Evolutionary conservation across 2,329 filamentous ascomycete genomes (phyloP), one percentile per base, ranked within the genome.

Genomic region (Penicillium sclerotigenum): DNA sequence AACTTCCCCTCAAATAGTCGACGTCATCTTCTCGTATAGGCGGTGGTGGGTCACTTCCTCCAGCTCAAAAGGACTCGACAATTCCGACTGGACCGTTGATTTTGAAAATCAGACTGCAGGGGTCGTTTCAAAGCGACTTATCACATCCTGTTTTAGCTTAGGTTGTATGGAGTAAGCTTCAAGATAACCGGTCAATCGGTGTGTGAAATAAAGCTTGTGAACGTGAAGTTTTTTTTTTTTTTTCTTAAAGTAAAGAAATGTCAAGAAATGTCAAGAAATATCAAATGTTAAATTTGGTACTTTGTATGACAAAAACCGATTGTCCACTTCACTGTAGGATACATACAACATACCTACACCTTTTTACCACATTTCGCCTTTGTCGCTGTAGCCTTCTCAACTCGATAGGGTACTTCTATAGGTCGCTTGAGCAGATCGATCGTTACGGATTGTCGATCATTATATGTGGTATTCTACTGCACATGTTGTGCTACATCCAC

Each of bases 21-120:
- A 65, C 63, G 63, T 65, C 63, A 65, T 65, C 43, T 48, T 53
- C 63, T 63, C 63, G 63, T 65, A 63, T 59, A 55, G 22, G 28
- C 38, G 29, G 47, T 26, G 28, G 59, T 59, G 57, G 57, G 57
- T 55, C 48, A 40, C 24, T 42, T 36, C 26, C 26, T 29, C 45
- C 48, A 51, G 16, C 37, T 60, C 53, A 52, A 59, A 52, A 59
- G 13, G 34, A 36, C 59, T 60, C 56, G 55, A 61, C 54, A 53
- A 49, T 63, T 65, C 63, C 62, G 60, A 64, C 60, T 65, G 62
- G 48, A 31, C 48, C 48, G 29, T 43, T 28, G 34, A 9, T 26
- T 43, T 51, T 43, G 47, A 42, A 51, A 51, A 43, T 28, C 37
- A 33, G 40, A 34, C 48, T 51, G 48, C 37, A 41, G 48, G 26